These are phyloP conservation scores for Starmerella tilneyi DNA, from an alignment of 805 yeast genomes.

Conservation along the genomic window DNA sequence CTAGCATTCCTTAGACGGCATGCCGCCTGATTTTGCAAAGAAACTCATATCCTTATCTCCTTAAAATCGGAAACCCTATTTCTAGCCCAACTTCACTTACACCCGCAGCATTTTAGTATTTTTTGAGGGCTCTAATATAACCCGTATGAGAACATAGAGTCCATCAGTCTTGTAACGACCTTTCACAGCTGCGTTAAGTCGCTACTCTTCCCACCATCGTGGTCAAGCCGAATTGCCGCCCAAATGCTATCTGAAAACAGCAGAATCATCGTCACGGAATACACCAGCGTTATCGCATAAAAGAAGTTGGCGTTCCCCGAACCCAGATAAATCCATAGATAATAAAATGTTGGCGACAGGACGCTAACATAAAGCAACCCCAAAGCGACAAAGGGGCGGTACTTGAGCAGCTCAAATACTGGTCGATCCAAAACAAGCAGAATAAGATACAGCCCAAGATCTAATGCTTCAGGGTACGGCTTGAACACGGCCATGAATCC, in stretches of 20 bases:
- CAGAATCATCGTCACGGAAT: slow-evolving; percentile 58
- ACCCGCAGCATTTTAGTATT: too few relatives aligned
- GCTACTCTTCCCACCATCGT: slow-evolving; percentile 35
- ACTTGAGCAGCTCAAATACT: slow-evolving; percentile 35
- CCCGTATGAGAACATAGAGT: too few relatives aligned
- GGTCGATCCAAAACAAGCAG: slow-evolving; percentile 42
- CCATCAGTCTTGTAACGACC: too few relatives aligned
- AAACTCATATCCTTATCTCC: too few relatives aligned
- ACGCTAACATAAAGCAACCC: slow-evolving; percentile 45
- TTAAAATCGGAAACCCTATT: too few relatives aligned
- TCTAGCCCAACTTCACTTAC: too few relatives aligned
- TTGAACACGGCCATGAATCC: slow-evolving; percentile 57
- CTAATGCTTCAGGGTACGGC: slow-evolving; percentile 79
- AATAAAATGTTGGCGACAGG: slow-evolving; percentile 80
- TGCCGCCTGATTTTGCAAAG: too few relatives aligned
- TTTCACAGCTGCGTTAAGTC: slow-evolving; percentile 21
- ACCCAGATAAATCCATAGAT: slow-evolving; percentile 87
- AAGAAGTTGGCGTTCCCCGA: slow-evolving; percentile 95
- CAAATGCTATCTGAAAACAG: slow-evolving; percentile 69
- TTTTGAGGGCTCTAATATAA: too few relatives aligned
- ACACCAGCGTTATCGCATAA: slow-evolving; percentile 81
- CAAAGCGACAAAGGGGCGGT: slow-evolving; percentile 42
- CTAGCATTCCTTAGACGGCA: too few relatives aligned
- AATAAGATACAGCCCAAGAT: slow-evolving; percentile 48
- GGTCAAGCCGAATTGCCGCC: slow-evolving; percentile 65